Evolutionary conservation across 1,139 yeast genomes (phyloP).

Genomic region (Debaryomyces robertsiae): DNA sequence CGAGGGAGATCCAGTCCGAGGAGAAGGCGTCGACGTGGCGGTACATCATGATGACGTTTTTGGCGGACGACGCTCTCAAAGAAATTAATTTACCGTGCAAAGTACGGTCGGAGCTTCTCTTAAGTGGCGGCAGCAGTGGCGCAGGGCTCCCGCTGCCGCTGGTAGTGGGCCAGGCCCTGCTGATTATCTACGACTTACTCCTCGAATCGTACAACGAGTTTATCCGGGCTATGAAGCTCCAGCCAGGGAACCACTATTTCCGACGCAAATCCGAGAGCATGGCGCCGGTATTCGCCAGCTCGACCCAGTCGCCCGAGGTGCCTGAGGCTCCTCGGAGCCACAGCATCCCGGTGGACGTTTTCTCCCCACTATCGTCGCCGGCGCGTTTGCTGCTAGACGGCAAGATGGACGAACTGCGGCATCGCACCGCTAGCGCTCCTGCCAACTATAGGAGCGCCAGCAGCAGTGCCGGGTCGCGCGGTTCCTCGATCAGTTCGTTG

Average conservation of each 20-base stretch:
- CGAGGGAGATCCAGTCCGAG: slow-evolving; percentile 18
- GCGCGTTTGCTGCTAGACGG: slow-evolving; percentile 1
- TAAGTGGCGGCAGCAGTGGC: slow-evolving; percentile 10
- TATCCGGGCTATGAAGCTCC: slow-evolving; percentile 22
- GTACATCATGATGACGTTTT: slow-evolving; percentile 26
- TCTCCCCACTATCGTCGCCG: slow-evolving; percentile 4
- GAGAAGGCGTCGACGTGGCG: slow-evolving; percentile 27
- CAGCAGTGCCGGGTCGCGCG: slow-evolving; percentile 19
- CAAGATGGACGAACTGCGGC: slow-evolving; percentile 1
- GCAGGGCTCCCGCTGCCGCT: slow-evolving; percentile 19
- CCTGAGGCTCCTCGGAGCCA: slow-evolving; percentile 3
- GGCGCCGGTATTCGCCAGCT: slow-evolving; percentile 1
- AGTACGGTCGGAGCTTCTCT: slow-evolving; percentile 19
- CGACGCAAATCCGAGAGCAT: slow-evolving; percentile 9
- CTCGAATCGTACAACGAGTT: slow-evolving; percentile 39
- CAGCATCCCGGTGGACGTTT: slow-evolving; percentile 2
- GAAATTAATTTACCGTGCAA: slow-evolving; percentile 39
- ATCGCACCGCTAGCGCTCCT: not conserved
- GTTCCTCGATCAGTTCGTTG: slow-evolving; percentile 25
- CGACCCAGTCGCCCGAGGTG: not conserved
- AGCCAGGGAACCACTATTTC: slow-evolving; percentile 4
- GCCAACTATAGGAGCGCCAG: not conserved
- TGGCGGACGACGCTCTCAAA: slow-evolving; percentile 30
- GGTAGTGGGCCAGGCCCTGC: slow-evolving; percentile 22
- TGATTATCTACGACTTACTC: slow-evolving; percentile 35